Evolutionary conservation across 2,329 filamentous ascomycete species (phyloP).

Genomic region (Calonectria fujianensis): DNA sequence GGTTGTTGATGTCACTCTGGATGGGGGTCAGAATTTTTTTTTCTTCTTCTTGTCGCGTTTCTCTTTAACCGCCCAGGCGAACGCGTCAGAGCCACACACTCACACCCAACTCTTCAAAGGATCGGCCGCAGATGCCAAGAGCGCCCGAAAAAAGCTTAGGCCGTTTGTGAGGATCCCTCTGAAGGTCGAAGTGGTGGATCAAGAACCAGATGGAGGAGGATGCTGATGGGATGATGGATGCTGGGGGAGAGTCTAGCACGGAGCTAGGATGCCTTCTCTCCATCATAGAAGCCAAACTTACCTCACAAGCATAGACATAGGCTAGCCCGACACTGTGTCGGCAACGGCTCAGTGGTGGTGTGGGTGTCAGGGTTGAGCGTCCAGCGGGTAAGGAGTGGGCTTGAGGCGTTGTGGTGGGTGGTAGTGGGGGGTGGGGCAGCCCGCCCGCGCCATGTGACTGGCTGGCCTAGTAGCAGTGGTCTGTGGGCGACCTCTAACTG

Average conservation of each 20-base stretch:
- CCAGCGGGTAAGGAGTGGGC: slow-evolving; percentile 20
- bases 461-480: slow-evolving; percentile 46
- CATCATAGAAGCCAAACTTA: slow-evolving; percentile 23
- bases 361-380: slow-evolving; percentile 27
- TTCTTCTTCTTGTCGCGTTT: slow-evolving; percentile 23
- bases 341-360: slow-evolving; percentile 29
- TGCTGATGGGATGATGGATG: slow-evolving; percentile 31
- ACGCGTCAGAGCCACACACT: slow-evolving; percentile 5
- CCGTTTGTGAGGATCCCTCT: slow-evolving; percentile 35
- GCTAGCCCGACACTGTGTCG: slow-evolving; percentile 26
- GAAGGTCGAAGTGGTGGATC: slow-evolving; percentile 35
- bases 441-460: slow-evolving; percentile 48
- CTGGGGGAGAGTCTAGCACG: slow-evolving; percentile 8
- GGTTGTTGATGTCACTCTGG: slow-evolving; percentile 23
- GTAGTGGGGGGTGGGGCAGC: slow-evolving; percentile 18
- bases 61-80: slow-evolving; percentile 35
- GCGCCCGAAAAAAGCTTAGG: slow-evolving; percentile 34
- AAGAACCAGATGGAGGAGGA: slow-evolving; percentile 21
- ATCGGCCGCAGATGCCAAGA: slow-evolving; percentile 28
- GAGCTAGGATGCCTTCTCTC: slow-evolving; percentile 14
- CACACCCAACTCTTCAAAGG: slow-evolving; percentile 7
- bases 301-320: slow-evolving; percentile 9
- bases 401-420: slow-evolving; percentile 33
- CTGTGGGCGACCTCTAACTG: slow-evolving; percentile 41
- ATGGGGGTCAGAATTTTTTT: slow-evolving; percentile 8